Percentiles rank a stretch among this genome's conserved stretches.
Conservation (phyloP, 225 moss, liverwort and hornwort species). For the Pseudisothecium myosuroides region DNA sequence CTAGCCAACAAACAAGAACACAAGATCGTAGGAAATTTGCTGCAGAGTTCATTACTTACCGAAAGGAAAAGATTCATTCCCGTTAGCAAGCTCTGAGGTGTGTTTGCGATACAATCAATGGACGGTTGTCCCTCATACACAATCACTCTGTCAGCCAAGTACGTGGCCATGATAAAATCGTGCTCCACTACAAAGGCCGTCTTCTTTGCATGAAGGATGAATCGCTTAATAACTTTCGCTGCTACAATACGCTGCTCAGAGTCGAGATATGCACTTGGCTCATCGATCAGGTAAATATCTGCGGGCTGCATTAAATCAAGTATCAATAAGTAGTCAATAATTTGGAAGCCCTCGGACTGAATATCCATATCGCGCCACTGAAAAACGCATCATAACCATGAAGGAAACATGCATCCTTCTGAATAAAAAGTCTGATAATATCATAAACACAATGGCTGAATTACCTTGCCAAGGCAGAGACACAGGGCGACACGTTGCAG, state of each 20-base stretch:
- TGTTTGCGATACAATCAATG: constrained; percentile 83
- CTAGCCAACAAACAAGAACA: background rate
- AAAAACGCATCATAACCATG: background rate
- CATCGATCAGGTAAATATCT: constrained; percentile 92
- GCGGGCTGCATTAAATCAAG: constrained; percentile 56
- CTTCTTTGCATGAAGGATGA: constrained; percentile 95
- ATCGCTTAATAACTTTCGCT: constrained; percentile 90
- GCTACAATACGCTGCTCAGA: constrained; percentile 99
- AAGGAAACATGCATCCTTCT: background rate
- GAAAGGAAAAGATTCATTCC: constrained; percentile 99
- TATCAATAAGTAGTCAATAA: background rate
- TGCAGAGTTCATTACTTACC: constrained; percentile 25
- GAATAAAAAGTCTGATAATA: background rate
- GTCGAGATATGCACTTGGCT: constrained; percentile 95
- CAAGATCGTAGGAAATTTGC: background rate
- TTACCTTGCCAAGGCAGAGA: constrained; percentile 97
- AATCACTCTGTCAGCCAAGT: constrained; percentile 91
- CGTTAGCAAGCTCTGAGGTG: constrained; percentile 93
- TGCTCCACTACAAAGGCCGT: constrained; percentile 98
- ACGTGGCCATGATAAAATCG: constrained; percentile 98
- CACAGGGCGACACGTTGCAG: constrained; percentile 87
- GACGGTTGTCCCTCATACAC: constrained; percentile 93
- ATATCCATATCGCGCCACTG: background rate
- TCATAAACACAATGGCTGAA: background rate
- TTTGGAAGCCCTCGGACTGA: background rate